phyloP scores from a whole-genome alignment of 1,139 yeast species.

The Sugiyamaella novakii region DNA sequence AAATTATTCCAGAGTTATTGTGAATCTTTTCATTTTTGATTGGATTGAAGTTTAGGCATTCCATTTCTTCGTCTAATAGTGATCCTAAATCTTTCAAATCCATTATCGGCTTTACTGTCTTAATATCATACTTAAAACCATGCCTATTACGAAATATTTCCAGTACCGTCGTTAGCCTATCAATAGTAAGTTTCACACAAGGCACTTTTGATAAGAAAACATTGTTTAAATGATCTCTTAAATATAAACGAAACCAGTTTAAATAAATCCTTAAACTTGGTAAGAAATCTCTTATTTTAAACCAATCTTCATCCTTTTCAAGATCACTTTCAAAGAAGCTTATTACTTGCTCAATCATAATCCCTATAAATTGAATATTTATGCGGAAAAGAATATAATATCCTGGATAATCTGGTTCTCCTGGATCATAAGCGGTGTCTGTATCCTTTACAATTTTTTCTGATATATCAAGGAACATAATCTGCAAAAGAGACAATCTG shows the following conservation, averaged over 20 bases:
- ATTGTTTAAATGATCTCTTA: neutral
- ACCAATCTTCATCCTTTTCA: neutral
- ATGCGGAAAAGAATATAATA: no score
- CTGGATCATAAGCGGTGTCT: no score
- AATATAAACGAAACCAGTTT: constrained; percentile 8
- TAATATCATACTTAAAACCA: neutral
- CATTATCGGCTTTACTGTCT: neutral
- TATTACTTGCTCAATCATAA: neutral
- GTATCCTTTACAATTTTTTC: no score
- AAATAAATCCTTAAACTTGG: constrained; percentile 11
- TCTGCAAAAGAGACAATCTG: constrained; percentile 1
- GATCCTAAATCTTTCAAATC: constrained; percentile 2
- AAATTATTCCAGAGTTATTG: neutral
- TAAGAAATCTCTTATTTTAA: neutral
- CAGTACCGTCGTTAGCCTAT: neutral
- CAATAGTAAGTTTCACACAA: neutral
- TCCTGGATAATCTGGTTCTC: no score
- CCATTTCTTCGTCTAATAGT: constrained; percentile 4
- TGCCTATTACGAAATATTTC: neutral
- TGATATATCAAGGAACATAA: constrained; percentile 4
- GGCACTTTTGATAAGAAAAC: neutral
- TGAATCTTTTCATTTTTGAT: neutral
- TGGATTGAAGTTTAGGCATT: constrained; percentile 4
- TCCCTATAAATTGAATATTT: neutral
- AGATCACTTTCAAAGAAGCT: neutral